These are phyloP conservation scores for Pseudogymnoascus verrucosus DNA, from an alignment of 2,329 filamentous ascomycete genomes.

Conservation along the genomic window DNA sequence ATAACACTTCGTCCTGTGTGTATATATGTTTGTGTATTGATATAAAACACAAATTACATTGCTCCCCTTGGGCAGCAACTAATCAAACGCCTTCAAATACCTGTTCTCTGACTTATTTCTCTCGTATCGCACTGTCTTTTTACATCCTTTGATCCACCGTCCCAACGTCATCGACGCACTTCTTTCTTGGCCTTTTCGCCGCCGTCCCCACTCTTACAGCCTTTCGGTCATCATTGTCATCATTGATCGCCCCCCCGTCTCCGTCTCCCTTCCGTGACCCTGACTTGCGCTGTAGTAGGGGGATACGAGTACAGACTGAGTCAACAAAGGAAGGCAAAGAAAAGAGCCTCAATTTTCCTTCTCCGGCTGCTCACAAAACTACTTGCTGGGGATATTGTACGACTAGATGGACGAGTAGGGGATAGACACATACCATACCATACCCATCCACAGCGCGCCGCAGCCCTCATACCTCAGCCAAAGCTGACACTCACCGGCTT, in stretches of 20 bases:
- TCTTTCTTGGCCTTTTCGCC: conserved; percentile 1
- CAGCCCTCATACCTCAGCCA: neutral
- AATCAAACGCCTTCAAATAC: neutral
- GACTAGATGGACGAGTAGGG: neutral
- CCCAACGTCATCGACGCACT: neutral
- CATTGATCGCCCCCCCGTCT: neutral
- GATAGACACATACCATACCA: neutral
- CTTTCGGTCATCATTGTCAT: neutral
- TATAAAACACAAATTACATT: neutral
- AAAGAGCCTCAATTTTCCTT: neutral
- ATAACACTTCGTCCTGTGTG: neutral
- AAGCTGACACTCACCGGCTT: neutral
- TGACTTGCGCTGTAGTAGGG: neutral
- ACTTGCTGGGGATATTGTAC: neutral
- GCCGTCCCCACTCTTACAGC: neutral
- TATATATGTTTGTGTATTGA: neutral
- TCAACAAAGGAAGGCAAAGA: neutral
- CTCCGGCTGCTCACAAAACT: neutral
- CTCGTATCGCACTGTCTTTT: neutral
- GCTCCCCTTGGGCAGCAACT: neutral
- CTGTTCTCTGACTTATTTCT: neutral
- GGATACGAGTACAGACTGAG: neutral
- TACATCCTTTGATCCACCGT: neutral
- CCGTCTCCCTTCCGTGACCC: neutral
- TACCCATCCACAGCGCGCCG: neutral